Evolutionary conservation across 129 eudicot species (phyloP), one percentile per base, ranked within the genome.

Genomic region (Centrapalus pauciflorus): DNA sequence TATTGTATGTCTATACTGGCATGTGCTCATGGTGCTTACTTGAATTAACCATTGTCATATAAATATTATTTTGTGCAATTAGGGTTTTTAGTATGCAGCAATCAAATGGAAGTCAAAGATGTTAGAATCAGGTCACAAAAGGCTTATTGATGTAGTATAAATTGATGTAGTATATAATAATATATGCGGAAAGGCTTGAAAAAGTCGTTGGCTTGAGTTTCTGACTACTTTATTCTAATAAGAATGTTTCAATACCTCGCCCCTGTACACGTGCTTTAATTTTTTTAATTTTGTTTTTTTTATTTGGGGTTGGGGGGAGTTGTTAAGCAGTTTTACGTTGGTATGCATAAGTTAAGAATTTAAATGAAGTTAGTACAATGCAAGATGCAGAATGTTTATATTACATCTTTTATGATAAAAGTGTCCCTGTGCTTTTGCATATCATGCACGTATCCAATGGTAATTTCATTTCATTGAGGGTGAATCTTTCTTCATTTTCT

Each of bases 1-100:
- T 55, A 26, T 28, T 16, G 10, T 51, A 60, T 35, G 67, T 38
- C 66, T 45, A 19, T 61, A 19, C 25, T 23, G 37, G 66, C 3
- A 35, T 28, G 65, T 72, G 74, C 12, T 66, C 60, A 27, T 24
- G 21, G 65, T 72, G 74, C 12, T 66, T 66, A 27, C 32, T 67
- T 55, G 41, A 64, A 72, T 25, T 17, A 62, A 64, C 56, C 33
- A 41, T 60, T 61, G 19, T 68, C 19, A 25, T 24, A 19, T 14
- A 52, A 63, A 3, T 45, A 2, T 19, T 21, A 10, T 14, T 46
- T 27, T 34, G 27, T 10, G 55, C 33, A 61, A 11, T 54, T 76
- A 33, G 61, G 61, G 35, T 64, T 46, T 25, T 19, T 55, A 30
- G 26, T 30, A 19, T 40, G 65, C 55, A 7, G 8, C 12, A 52